Base-by-base conservation (phyloP, 2,329 filamentous ascomycete genomes). In the Aspergillus latus region DNA sequence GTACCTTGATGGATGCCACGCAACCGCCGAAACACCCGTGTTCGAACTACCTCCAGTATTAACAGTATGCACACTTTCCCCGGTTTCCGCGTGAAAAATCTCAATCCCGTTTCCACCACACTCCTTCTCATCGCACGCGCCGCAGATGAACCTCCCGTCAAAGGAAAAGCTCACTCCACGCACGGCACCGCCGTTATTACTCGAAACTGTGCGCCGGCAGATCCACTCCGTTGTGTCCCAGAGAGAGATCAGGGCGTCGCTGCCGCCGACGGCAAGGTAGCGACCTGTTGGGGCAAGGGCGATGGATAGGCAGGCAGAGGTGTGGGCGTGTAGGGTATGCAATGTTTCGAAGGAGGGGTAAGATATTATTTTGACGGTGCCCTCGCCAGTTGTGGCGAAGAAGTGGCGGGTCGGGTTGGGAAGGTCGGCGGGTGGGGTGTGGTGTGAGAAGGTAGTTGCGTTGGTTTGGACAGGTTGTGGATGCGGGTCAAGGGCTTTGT, bases 141-240 rank as follows among this genome's bases (percentile, higher is more conserved):
- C 77, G 36, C 76, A 75, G 16, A 80, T 66, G 60, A 77, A 80
- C 28, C 78, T 70, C 1, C 78, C 78, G 59, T 80, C 78, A 62
- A 78, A 80, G 59, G 77, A 80, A 74, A 78, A 80, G 62, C 76
- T 78, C 7, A 80, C 71, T 21, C 76, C 77, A 30, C 74, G 74
- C 29, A 80, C 73, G 2, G 74, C 74, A 5, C 78, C 78, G 28
- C 74, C 75, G 40, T 73, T 74, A 39, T 69, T 65, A 44, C 74
- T 78, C 1, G 76, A 76, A 7, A 80, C 65, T 0, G 78, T 80
- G 39, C 78, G 75, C 28, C 72, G 74, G 59, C 78, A 80, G 50
- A 79, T 74, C 78, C 78, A 80, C 62, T 80, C 78, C 2, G 72
- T 77, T 4, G 78, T 80, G 64, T 80, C 78, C 77, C 78, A 80